These are phyloP conservation scores for Acer saccharum DNA, from an alignment of 345 rosid genomes.

Conservation along the genomic window DNA sequence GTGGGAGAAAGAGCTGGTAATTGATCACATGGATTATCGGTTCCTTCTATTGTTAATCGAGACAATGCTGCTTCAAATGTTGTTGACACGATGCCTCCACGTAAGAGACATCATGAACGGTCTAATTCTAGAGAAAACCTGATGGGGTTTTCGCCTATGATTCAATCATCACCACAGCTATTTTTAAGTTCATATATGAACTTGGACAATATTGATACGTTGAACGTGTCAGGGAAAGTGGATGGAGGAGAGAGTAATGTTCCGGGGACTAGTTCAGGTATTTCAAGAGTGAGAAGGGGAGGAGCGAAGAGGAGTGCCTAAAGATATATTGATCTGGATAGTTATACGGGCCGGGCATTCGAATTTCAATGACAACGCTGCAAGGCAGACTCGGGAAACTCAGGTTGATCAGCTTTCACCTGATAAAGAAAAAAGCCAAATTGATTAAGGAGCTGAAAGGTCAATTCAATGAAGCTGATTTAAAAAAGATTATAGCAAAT, in stretches of 20 bases:
- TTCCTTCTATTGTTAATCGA: too few relatives aligned
- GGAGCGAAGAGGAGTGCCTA: slow-evolving; percentile 62
- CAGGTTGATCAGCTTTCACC: slow-evolving; percentile 32
- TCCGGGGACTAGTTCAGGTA: slow-evolving; percentile 17
- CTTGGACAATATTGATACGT: too few relatives aligned
- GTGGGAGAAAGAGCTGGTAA: slow-evolving; percentile 46
- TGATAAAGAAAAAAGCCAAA: slow-evolving; percentile 50
- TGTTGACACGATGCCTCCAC: too few relatives aligned
- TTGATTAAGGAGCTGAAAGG: slow-evolving; percentile 49
- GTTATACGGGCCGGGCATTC: slow-evolving; percentile 62
- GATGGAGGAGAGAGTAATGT: too few relatives aligned
- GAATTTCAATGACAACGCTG: slow-evolving; percentile 46
- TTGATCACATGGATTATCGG: slow-evolving; percentile 13
- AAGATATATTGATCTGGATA: slow-evolving; percentile 74
- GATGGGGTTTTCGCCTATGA: too few relatives aligned
- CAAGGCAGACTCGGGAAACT: slow-evolving; percentile 30
- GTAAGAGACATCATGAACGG: too few relatives aligned
- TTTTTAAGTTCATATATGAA: too few relatives aligned
- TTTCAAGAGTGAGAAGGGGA: slow-evolving; percentile 41
- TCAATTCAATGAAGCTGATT: slow-evolving; percentile 61
- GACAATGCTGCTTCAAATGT: too few relatives aligned
- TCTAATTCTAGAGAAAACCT: too few relatives aligned
- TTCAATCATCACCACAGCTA: too few relatives aligned
- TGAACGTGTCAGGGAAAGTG: too few relatives aligned
- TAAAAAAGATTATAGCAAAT: slow-evolving; percentile 72